Evolutionary conservation across 306 rosid species (phyloP).

Genomic region (Malus domestica): ASM211411v1 NC_041801.1:6325501-6326000

Average conservation of each 20-base stretch:
- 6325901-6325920: not conserved
- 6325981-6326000: slow-evolving; percentile 60
- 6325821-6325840: slow-evolving; percentile 19
- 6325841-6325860: slow-evolving; percentile 1
- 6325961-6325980: not conserved
- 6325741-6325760: slow-evolving; percentile 98
- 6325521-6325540: slow-evolving; percentile 96
- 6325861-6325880: not conserved
- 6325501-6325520: slow-evolving; percentile 92
- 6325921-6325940: not conserved
- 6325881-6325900: not conserved
- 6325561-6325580: slow-evolving; percentile 88
- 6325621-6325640: slow-evolving; percentile 19
- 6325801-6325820: slow-evolving; percentile 78
- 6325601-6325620: slow-evolving; percentile 10
- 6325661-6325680: slow-evolving; percentile 14
- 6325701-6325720: slow-evolving; percentile 48
- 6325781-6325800: slow-evolving; percentile 87
- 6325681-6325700: slow-evolving; percentile 92
- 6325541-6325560: slow-evolving; percentile 92
- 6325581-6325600: slow-evolving; percentile 74
- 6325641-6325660: slow-evolving; percentile 8
- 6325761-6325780: slow-evolving; percentile 90
- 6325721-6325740: slow-evolving; percentile 29
- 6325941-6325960: not conserved